phyloP scores from a whole-genome alignment of 1,284 basidiomycete species.

The Papiliotrema fonsecae region DNA sequence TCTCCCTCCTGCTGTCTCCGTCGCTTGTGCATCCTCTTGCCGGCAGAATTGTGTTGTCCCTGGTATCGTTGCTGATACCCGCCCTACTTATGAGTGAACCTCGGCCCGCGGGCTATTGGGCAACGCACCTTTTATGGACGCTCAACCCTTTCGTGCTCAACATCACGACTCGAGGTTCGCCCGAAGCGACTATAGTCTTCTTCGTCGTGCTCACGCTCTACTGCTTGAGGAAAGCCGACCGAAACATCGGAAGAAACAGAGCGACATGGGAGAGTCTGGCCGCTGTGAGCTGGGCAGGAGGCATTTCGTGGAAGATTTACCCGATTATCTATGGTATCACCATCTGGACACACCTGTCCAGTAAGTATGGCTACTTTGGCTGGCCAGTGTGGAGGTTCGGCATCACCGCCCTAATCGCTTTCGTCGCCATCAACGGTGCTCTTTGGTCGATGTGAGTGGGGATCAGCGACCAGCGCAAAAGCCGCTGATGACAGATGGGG shows the following conservation, averaged over 20 bases:
- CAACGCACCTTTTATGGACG: constrained; percentile 60
- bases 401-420: constrained; percentile 62
- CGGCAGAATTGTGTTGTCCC: constrained; percentile 84
- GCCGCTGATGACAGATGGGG: constrained; percentile 67
- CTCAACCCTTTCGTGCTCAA: constrained; percentile 92
- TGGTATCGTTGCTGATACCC: constrained; percentile 79
- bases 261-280: constrained; percentile 50
- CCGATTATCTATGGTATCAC: constrained; percentile 83
- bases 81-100: constrained; percentile 59
- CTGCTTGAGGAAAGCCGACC: constrained; percentile 9
- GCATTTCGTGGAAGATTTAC: constrained; percentile 93
- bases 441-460: constrained; percentile 73
- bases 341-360: constrained; percentile 61
- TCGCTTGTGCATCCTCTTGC: constrained; percentile 75
- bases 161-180: constrained; percentile 93
- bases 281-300: constrained; percentile 68
- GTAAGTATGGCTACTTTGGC: constrained; percentile 53
- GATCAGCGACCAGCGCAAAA: neutral
- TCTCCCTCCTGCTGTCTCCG: constrained; percentile 76
- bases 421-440: constrained; percentile 59
- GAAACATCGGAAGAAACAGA: neutral
- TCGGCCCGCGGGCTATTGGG: constrained; percentile 17
- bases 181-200: constrained; percentile 80
- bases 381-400: constrained; percentile 62
- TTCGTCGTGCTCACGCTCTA: constrained; percentile 69